Evolutionary conservation across 768 basidiomycete species (phyloP).

Genomic region (Russula olivacea): DNA sequence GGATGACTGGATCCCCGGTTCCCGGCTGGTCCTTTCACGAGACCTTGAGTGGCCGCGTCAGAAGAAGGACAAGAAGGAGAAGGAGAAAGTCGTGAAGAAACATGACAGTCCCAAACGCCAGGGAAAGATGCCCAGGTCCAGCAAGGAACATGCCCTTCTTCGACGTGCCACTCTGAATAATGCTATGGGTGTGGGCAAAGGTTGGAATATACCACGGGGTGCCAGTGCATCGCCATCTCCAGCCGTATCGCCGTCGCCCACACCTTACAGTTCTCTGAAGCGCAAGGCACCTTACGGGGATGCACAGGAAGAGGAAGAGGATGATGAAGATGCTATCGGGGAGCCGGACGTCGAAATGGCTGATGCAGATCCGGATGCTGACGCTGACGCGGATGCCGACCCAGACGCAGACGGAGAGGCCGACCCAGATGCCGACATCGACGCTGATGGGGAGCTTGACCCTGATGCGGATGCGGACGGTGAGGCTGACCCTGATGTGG

Average conservation of each 20-base stretch:
- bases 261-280: constrained; percentile 53
- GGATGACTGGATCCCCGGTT: constrained; percentile 93
- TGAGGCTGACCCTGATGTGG: constrained; percentile 48
- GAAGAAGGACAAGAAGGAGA: constrained; percentile 55
- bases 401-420: constrained; percentile 40
- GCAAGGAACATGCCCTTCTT: constrained; percentile 25
- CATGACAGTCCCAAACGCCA: constrained; percentile 34
- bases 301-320: constrained; percentile 53
- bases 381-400: constrained; percentile 34
- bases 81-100: constrained; percentile 51
- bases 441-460: constrained; percentile 27
- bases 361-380: constrained; percentile 58
- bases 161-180: constrained; percentile 40
- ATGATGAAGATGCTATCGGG: constrained; percentile 37
- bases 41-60: constrained; percentile 97
- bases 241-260: constrained; percentile 49
- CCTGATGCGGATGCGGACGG: constrained; percentile 50
- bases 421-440: constrained; percentile 25
- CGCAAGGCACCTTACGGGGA: constrained; percentile 64
- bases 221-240: constrained; percentile 28
- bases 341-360: constrained; percentile 33
- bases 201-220: constrained; percentile 27
- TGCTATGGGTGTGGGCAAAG: constrained; percentile 25
- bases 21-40: constrained; percentile 72
- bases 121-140: constrained; percentile 26